Evolutionary conservation across 2,329 filamentous ascomycete species (phyloP), one percentile per base, ranked within the genome.

Genomic region (Aspergillus pseudotamarii): DNA sequence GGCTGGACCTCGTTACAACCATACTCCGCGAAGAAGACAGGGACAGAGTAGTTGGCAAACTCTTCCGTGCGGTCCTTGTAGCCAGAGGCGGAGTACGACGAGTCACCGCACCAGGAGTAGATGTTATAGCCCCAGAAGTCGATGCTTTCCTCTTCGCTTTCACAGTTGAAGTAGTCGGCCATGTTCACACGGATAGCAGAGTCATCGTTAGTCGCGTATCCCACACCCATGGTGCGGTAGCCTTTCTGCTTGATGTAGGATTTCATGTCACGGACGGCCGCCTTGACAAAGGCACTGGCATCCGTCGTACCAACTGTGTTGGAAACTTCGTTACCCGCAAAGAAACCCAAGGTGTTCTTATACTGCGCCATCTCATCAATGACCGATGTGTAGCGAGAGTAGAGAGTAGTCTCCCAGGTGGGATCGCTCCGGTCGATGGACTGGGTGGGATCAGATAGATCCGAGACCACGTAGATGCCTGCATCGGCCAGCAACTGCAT

Each of bases 61-160:
- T 97, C 94, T 65, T 91, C 80, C 68, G 93, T 93, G 78, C 94
- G 91, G 62, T 88, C 84, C 67, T 89, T 85, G 81, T 93, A 99
- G 57, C 92, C 92, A 2, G 95, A 97, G 65, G 85, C 77, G 45
- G 84, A 75, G 82, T 91, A 94, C 71, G 83, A 88, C 75, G 91
- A 96, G 72, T 93, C 79, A 68, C 94, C 94, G 77, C 94, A 98
- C 95, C 95, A 98, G 53, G 93, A 96, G 86, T 98, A 98, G 82
- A 98, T 96, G 84, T 98, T 98, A 89, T 98, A 97, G 63, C 94
- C 94, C 93, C 93, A 98, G 84, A 95, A 98, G 80, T 98, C 95
- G 68, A 97, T 96, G 65, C 91, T 78, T 72, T 81, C 79, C 19
- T 84, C 82, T 64, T 87, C 79, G 64, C 67, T 64, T 46, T 92